A percentile compares a stretch with the other conserved stretches of the same genome.
Conservation (phyloP, 805 yeast species). For the Cyberlindnera nakhonratchasimensis region DNA sequence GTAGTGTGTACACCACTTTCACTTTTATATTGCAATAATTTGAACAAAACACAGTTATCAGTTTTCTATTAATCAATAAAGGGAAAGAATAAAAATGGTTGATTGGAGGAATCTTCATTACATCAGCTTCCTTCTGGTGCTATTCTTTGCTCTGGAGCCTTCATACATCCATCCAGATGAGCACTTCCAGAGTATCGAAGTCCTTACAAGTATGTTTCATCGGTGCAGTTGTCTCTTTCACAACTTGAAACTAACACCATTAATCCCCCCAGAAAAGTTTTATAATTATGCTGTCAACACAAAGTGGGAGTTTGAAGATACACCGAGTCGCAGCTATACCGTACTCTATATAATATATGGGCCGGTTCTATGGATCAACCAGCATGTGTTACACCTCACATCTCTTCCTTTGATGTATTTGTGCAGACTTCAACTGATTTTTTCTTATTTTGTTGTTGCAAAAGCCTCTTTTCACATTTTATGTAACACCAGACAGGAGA, state of each 20-base stretch:
- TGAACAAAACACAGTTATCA: too few relatives aligned
- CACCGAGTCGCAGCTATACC: conserved; percentile 67
- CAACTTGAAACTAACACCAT: conserved; percentile 4
- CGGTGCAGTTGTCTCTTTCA: neutral
- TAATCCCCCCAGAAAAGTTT: conserved; percentile 23
- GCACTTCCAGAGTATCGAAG: conserved; percentile 88
- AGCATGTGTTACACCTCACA: conserved; percentile 30
- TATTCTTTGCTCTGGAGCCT: conserved; percentile 58
- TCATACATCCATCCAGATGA: conserved; percentile 98
- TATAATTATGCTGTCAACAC: conserved; percentile 42
- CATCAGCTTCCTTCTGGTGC: conserved; percentile 26
- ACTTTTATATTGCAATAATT: too few relatives aligned
- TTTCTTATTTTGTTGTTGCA: conserved; percentile 33
- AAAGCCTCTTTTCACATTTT: conserved; percentile 43
- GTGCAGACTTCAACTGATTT: conserved; percentile 46
- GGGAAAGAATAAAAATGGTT: conserved; percentile 1
- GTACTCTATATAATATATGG: conserved; percentile 69
- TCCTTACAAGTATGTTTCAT: conserved; percentile 41
- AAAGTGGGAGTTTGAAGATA: conserved; percentile 79
- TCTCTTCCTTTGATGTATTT: conserved; percentile 53
- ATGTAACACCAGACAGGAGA: conserved; percentile 46
- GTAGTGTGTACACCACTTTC: too few relatives aligned
- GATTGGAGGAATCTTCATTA: conserved; percentile 24
- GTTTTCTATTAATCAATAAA: too few relatives aligned
- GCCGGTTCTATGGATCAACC: conserved; percentile 49